Conservation (phyloP, 345 rosid genomes). For the Eucalyptus viminalis region DNA sequence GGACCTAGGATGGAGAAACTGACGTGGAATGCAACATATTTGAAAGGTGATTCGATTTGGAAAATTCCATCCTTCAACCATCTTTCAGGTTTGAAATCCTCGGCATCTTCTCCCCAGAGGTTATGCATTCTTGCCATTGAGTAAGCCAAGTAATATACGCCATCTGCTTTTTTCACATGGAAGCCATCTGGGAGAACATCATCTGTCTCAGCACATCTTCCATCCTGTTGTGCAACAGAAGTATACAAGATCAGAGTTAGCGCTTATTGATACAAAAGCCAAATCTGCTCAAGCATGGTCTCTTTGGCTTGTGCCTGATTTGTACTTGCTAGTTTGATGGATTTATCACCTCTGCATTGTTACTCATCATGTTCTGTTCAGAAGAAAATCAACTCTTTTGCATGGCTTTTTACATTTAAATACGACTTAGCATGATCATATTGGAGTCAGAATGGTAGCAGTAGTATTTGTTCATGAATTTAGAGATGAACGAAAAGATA, state of each 20-base stretch:
- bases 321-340: background rate
- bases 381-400: background rate
- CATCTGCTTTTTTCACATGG: constrained; percentile 54
- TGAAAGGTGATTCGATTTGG: constrained; percentile 62
- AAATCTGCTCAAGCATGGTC: background rate
- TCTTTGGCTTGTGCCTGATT: background rate
- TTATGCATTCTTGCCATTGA: constrained; percentile 76
- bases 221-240: constrained; percentile 22
- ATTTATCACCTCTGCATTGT: background rate
- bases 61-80: constrained; percentile 61
- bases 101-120: constrained; percentile 76
- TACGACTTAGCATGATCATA: background rate
- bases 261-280: background rate
- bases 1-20: background rate
- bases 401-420: background rate
- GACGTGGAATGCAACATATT: constrained; percentile 57
- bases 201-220: constrained; percentile 42
- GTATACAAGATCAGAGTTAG: background rate
- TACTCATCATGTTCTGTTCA: background rate
- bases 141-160: constrained; percentile 38
- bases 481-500: background rate
- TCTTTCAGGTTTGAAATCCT: constrained; percentile 61
- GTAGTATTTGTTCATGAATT: background rate
- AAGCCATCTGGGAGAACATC: constrained; percentile 66
- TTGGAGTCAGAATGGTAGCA: background rate